Conservation (phyloP, 768 basidiomycete species). For the Xerocomellus amylosporus region DNA sequence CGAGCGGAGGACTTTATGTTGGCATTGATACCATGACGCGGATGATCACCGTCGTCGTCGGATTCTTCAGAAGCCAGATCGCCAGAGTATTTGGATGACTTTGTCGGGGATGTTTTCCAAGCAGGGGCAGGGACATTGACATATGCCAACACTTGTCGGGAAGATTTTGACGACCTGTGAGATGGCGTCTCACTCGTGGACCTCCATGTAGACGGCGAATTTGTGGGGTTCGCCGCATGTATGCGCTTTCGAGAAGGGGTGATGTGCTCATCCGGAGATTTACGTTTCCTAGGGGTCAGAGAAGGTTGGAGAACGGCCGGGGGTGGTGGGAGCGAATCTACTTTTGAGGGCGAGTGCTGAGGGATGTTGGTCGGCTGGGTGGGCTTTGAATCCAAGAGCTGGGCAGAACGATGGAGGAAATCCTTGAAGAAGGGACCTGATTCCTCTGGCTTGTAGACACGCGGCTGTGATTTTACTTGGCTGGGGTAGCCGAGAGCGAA, state of each 20-base stretch:
- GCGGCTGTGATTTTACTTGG: slow-evolving; percentile 25
- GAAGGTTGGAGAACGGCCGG: slow-evolving; percentile 15
- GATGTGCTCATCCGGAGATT: slow-evolving; percentile 53
- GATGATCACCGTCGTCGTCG: slow-evolving; percentile 36
- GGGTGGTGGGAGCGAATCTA: slow-evolving; percentile 12
- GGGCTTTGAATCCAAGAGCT: slow-evolving; percentile 41
- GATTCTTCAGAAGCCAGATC: slow-evolving; percentile 56
- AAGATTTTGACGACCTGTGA: slow-evolving; percentile 27
- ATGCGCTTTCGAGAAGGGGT: slow-evolving; percentile 66
- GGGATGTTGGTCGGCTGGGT: slow-evolving; percentile 12
- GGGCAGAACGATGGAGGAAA: slow-evolving; percentile 48
- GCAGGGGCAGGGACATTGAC: slow-evolving; percentile 32
- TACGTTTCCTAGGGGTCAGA: slow-evolving; percentile 70
- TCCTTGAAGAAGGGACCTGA: slow-evolving; percentile 64
- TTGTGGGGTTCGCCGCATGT: slow-evolving; percentile 22
- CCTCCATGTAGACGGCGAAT: slow-evolving; percentile 10
- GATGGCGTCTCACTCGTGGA: slow-evolving; percentile 25
- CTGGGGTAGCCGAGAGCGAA: slow-evolving; percentile 58
- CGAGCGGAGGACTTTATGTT: slow-evolving; percentile 49
- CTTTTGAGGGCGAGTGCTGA: slow-evolving; percentile 16
- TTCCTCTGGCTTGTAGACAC: slow-evolving; percentile 50
- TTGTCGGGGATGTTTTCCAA: slow-evolving; percentile 30
- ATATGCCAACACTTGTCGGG: slow-evolving; percentile 34
- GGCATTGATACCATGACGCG: slow-evolving; percentile 28
- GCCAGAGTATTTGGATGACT: slow-evolving; percentile 28